Conservation (phyloP, 2,329 filamentous ascomycete species). For the Sporothrix globosa region DNA sequence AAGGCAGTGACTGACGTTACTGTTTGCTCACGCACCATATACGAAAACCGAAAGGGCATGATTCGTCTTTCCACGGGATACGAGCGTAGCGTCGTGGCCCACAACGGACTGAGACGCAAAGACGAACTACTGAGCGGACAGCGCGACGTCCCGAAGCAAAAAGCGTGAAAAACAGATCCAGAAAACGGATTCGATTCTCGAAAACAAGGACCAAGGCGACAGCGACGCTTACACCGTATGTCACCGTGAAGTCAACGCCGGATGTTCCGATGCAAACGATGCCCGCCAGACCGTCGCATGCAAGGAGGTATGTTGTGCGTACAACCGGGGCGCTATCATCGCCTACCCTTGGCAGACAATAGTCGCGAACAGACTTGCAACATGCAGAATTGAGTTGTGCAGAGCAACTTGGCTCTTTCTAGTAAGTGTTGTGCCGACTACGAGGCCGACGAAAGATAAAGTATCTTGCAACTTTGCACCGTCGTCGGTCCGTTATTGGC, state of each 20-base stretch:
- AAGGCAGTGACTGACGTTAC: background rate
- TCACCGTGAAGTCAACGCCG: background rate
- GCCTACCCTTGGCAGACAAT: too few species aligned
- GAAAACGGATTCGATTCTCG: background rate
- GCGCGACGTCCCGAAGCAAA: background rate
- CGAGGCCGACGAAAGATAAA: background rate
- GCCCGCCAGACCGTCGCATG: background rate
- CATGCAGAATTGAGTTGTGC: slow-evolving; percentile 6
- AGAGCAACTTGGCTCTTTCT: background rate
- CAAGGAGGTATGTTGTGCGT: slow-evolving; percentile 5
- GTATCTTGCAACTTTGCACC: too few species aligned
- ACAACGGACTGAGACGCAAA: background rate
- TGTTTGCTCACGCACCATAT: background rate
- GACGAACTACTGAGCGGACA: background rate
- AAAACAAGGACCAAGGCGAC: too few species aligned
- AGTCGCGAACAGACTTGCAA: background rate
- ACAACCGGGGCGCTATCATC: too few species aligned
- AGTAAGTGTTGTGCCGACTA: background rate
- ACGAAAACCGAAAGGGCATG: background rate
- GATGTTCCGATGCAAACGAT: slow-evolving; percentile 13
- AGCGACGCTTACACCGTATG: too few species aligned
- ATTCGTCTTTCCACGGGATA: background rate
- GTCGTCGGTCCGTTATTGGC: too few species aligned
- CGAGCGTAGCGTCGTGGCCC: background rate
- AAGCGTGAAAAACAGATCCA: background rate